These are phyloP conservation scores for Ogataea degrootiae DNA, from an alignment of 805 yeast genomes.

Conservation along the genomic window DNA sequence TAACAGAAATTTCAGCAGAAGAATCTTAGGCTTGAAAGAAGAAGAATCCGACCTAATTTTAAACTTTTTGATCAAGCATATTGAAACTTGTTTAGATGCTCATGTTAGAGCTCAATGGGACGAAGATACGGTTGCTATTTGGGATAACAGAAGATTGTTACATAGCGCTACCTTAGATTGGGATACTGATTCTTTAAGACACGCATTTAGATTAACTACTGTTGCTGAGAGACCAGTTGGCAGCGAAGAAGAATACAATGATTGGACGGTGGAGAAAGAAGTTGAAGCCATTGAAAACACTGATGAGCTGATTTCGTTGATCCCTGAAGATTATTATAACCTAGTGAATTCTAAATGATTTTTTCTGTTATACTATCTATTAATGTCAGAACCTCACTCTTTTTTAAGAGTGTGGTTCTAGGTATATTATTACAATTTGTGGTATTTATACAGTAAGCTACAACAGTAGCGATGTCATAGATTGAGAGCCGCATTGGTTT, in stretches of 20 bases:
- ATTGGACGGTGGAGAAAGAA: conserved; percentile 30
- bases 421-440: too few species aligned
- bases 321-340: conserved; percentile 18
- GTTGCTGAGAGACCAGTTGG: conserved; percentile 63
- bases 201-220: conserved; percentile 69
- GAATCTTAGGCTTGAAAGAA: conserved; percentile 65
- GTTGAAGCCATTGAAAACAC: conserved; percentile 12
- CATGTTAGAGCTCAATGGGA: conserved; percentile 71
- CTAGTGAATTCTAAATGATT: too few species aligned
- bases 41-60: conserved; percentile 65
- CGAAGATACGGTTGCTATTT: conserved; percentile 62
- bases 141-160: conserved; percentile 73
- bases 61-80: conserved; percentile 49
- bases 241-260: conserved; percentile 26
- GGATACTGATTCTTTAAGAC: conserved; percentile 63
- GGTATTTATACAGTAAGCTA: too few species aligned
- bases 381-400: too few species aligned
- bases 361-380: too few species aligned
- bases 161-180: conserved; percentile 73
- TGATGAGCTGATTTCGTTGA: conserved; percentile 11
- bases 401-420: too few species aligned
- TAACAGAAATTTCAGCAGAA: conserved; percentile 58
- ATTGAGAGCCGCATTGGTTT: too few species aligned
- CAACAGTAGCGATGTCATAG: too few species aligned
- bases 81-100: conserved; percentile 50